Percentiles rank a stretch among this genome's conserved stretches.
phyloP scores from a whole-genome alignment of 495 filamentous ascomycete genomes.

The Neurospora tetrasperma region DNA sequence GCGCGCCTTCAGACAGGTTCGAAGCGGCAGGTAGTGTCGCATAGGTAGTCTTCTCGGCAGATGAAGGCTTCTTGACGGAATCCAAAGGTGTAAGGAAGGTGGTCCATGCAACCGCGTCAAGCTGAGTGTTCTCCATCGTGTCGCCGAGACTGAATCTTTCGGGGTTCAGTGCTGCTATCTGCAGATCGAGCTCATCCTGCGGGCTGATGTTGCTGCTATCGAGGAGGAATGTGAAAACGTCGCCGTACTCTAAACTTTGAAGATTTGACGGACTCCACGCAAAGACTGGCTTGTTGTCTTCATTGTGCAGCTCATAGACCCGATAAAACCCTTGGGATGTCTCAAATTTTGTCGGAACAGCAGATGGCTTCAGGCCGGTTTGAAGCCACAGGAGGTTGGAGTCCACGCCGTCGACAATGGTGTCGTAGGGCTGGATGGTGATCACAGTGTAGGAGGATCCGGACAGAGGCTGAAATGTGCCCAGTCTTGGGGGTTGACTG shows the following conservation, averaged over 20 bases:
- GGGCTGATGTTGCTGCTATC: not conserved
- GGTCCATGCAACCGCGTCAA: not conserved
- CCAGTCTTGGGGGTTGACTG: slow-evolving; percentile 12
- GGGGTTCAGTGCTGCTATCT: not conserved
- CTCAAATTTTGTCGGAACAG: slow-evolving; percentile 19
- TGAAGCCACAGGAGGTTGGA: slow-evolving; percentile 37
- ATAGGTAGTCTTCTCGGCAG: not conserved
- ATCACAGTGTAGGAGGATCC: slow-evolving; percentile 25
- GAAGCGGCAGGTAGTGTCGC: not conserved
- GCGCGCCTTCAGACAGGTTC: not conserved
- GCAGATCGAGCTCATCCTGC: not conserved
- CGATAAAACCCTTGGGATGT: not conserved
- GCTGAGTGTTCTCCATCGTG: not conserved
- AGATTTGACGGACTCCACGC: not conserved
- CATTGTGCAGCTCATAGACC: not conserved
- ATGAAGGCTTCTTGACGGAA: not conserved
- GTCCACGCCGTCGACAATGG: slow-evolving; percentile 36
- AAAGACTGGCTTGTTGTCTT: not conserved
- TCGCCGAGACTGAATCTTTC: not conserved
- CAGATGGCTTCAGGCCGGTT: slow-evolving; percentile 27
- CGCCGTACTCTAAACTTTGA: not conserved
- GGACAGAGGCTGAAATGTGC: slow-evolving; percentile 14
- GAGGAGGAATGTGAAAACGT: not conserved
- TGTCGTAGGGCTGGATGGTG: slow-evolving; percentile 20
- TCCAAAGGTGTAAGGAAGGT: not conserved